Evolutionary conservation across 1,284 basidiomycete species (phyloP).

Genomic region (Trichosporon ovoides): DNA sequence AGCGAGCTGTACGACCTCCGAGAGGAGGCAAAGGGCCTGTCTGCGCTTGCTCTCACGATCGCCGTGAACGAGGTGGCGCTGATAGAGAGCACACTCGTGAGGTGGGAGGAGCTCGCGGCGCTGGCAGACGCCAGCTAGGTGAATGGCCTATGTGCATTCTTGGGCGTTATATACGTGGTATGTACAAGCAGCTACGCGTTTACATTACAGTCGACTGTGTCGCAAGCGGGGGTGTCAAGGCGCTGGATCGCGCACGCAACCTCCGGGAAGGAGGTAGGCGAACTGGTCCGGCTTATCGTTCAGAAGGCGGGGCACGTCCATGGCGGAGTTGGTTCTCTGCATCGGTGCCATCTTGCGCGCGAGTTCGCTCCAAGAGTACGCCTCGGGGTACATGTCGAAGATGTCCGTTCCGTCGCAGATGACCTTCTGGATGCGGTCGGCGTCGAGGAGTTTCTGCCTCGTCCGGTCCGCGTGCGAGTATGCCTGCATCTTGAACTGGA

Average conservation of each 20-base stretch:
- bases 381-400: constrained; percentile 33
- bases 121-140: too few relatives aligned
- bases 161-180: too few relatives aligned
- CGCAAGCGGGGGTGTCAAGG: too few relatives aligned
- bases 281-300: constrained; percentile 21
- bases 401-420: constrained; percentile 29
- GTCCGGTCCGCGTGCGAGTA: constrained; percentile 35
- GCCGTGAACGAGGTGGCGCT: constrained; percentile 41
- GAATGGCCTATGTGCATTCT: too few relatives aligned
- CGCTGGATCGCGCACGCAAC: constrained; percentile 5
- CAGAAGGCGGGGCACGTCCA: constrained; percentile 21
- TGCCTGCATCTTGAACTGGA: constrained; percentile 30
- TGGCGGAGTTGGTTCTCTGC: constrained; percentile 11
- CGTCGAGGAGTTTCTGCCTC: constrained; percentile 11
- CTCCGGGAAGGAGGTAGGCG: constrained; percentile 19
- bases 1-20: constrained; percentile 29
- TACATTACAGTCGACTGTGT: background rate
- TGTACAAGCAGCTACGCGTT: too few relatives aligned
- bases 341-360: constrained; percentile 20
- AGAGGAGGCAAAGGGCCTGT: constrained; percentile 25
- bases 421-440: constrained; percentile 13
- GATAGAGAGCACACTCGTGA: constrained; percentile 28
- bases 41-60: constrained; percentile 35
- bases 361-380: constrained; percentile 28
- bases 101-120: constrained; percentile 28